phyloP scores from a whole-genome alignment of 2,329 filamentous ascomycete genomes.

The Fusarium longipes region DNA sequence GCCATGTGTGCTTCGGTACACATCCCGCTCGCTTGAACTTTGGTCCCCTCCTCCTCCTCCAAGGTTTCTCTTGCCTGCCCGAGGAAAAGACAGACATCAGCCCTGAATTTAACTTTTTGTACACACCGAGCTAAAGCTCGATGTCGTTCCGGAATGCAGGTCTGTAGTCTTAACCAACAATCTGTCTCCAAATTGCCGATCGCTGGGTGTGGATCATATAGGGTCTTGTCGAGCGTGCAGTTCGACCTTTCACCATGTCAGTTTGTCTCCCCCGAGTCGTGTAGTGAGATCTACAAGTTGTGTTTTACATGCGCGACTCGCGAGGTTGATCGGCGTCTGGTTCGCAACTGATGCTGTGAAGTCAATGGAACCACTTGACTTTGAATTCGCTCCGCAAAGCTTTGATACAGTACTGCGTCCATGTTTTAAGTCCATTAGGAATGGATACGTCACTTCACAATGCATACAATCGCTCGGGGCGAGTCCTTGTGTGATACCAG shows the following conservation, averaged over 20 bases:
- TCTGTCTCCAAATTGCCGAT: slow-evolving; percentile 15
- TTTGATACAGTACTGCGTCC: slow-evolving; percentile 8
- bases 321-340: neutral
- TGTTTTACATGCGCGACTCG: slow-evolving; percentile 19
- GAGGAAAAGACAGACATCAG: slow-evolving; percentile 6
- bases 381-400: neutral
- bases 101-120: slow-evolving; percentile 8
- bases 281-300: slow-evolving; percentile 25
- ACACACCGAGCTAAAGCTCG: neutral
- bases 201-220: slow-evolving; percentile 19
- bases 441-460: slow-evolving; percentile 10
- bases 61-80: neutral
- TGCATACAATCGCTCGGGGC: neutral
- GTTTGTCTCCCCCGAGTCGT: slow-evolving; percentile 19
- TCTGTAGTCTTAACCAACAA: slow-evolving; percentile 15
- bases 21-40: slow-evolving; percentile 17
- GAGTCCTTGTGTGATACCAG: neutral
- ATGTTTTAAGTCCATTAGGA: slow-evolving; percentile 17
- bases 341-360: neutral
- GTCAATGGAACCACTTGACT: neutral
- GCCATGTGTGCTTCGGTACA: slow-evolving; percentile 35
- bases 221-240: slow-evolving; percentile 13
- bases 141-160: slow-evolving; percentile 32
- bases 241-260: slow-evolving; percentile 21
- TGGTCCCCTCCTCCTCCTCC: neutral